Percentiles rank a stretch among this genome's conserved stretches.
Conservation (phyloP, 441 rosid species). For the Gossypium lobatum region DNA sequence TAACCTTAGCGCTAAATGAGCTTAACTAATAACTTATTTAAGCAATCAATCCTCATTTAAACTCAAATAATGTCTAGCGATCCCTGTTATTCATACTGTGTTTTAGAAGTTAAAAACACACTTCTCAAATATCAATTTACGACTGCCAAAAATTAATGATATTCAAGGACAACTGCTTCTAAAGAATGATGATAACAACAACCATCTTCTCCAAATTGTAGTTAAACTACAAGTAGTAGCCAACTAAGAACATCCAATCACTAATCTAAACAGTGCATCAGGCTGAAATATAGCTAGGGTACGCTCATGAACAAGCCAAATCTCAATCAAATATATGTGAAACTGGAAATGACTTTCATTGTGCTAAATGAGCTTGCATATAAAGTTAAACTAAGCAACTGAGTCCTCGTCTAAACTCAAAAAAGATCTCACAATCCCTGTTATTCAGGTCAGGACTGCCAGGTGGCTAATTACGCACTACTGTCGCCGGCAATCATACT, state of each 20-base stretch:
- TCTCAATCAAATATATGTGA: not conserved
- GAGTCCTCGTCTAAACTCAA: not conserved
- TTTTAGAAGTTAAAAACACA: not conserved
- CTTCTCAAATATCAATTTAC: not conserved
- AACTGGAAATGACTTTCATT: not conserved
- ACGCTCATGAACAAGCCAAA: not conserved
- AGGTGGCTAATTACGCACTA: not conserved
- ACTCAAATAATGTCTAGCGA: not conserved
- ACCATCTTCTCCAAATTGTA: constrained; percentile 1
- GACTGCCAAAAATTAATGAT: not conserved
- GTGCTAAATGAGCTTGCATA: not conserved
- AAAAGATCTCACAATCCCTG: not conserved
- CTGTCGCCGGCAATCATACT: not conserved
- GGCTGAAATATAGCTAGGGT: not conserved
- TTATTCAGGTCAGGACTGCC: not conserved
- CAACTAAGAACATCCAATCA: not conserved
- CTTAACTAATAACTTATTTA: not conserved
- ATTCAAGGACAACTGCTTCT: not conserved
- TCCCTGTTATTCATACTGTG: not conserved
- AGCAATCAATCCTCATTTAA: constrained; percentile 2
- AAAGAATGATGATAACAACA: not conserved
- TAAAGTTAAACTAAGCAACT: not conserved
- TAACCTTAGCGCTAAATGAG: not conserved
- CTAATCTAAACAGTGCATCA: not conserved
- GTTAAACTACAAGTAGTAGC: not conserved